Conservation (phyloP, 495 filamentous ascomycete genomes). For the Elaphomyces granulatus region DNA sequence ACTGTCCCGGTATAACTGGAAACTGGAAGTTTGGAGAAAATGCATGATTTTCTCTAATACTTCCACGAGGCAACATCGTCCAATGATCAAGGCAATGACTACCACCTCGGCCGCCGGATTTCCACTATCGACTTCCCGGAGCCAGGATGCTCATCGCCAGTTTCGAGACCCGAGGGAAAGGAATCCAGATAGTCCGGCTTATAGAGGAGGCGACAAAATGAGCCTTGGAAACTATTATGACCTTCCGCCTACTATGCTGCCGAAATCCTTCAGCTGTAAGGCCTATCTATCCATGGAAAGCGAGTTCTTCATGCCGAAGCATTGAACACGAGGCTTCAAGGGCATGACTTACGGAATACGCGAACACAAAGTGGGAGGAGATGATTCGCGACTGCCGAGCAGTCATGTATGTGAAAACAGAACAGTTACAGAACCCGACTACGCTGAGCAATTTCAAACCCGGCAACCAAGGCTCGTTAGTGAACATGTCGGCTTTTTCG, state of each 20-base stretch:
- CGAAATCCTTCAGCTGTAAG: not conserved
- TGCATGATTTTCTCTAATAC: not conserved
- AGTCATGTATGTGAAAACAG: no score
- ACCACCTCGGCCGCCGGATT: not conserved
- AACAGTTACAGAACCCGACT: no score
- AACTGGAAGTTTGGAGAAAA: not conserved
- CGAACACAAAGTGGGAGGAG: no score
- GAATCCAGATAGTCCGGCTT: not conserved
- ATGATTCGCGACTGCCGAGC: no score
- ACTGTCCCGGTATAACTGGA: not conserved
- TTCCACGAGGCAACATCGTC: not conserved
- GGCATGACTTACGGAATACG: no score
- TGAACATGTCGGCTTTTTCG: no score
- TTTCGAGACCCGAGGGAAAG: not conserved
- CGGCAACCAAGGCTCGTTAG: no score
- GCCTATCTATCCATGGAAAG: no score
- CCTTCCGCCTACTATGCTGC: not conserved
- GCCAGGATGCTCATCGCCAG: not conserved
- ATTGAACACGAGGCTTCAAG: no score
- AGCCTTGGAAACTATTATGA: not conserved
- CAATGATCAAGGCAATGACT: not conserved
- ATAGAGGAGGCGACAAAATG: not conserved
- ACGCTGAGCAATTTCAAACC: no score
- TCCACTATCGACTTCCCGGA: not conserved
- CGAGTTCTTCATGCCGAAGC: no score